A percentile compares a stretch with the other conserved stretches of the same genome.
Evolutionary conservation across 331 rosid genomes (phyloP).

Genomic region (Quercus tomentella): DNA sequence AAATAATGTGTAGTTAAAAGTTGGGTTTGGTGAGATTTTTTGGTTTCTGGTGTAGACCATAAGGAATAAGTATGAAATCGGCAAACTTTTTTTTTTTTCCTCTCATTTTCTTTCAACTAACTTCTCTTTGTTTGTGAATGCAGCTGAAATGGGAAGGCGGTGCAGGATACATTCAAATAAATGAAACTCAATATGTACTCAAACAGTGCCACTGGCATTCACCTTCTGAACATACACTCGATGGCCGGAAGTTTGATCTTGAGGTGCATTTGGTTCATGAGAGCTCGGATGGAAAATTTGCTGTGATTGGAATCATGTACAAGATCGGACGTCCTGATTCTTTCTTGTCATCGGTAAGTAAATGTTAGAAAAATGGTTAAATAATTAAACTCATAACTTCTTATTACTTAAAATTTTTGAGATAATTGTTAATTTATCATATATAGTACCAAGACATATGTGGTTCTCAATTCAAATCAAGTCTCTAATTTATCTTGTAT

Average conservation of each 20-base stretch:
- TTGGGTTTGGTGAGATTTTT: neutral
- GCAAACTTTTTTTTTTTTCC: neutral
- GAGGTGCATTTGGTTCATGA: constrained; percentile 70
- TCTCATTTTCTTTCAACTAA: neutral
- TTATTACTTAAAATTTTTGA: too few relatives aligned
- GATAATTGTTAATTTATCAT: too few relatives aligned
- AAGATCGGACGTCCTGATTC: constrained; percentile 36
- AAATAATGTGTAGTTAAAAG: too few relatives aligned
- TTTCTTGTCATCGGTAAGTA: constrained; percentile 44
- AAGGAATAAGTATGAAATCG: too few relatives aligned
- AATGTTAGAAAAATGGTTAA: neutral
- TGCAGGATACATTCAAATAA: constrained; percentile 43
- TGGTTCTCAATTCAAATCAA: too few relatives aligned
- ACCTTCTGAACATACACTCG: constrained; percentile 64
- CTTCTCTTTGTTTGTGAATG: neutral
- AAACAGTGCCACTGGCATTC: constrained; percentile 76
- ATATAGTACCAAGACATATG: too few relatives aligned
- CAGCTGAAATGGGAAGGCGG: constrained; percentile 42
- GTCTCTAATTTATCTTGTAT: too few relatives aligned
- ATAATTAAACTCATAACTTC: too few relatives aligned
- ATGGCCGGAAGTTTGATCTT: constrained; percentile 47
- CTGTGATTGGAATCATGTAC: constrained; percentile 58
- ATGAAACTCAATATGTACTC: constrained; percentile 45
- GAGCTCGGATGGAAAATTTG: constrained; percentile 26
- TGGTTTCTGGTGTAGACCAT: neutral